Conservation (phyloP, 352 stramenopile species). For the Phytophthora pluvialis region DNA sequence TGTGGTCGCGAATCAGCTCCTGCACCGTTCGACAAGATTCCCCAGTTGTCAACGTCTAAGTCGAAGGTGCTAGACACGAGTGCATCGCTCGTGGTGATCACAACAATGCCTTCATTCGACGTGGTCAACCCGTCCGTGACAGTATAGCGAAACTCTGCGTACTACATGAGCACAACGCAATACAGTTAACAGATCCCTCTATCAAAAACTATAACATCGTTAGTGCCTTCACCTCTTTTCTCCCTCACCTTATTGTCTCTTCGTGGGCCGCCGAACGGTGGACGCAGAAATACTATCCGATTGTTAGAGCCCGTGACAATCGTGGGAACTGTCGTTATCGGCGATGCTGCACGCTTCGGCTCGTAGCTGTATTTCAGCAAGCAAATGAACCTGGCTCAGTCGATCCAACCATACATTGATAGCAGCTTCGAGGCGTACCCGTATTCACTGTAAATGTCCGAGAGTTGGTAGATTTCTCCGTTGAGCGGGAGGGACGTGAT, state of each 20-base stretch:
- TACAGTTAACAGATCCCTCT: neutral
- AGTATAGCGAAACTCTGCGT: slow-evolving; percentile 88
- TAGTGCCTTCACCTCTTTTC: neutral
- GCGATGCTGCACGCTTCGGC: slow-evolving; percentile 68
- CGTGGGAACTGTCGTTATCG: slow-evolving; percentile 63
- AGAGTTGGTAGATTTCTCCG: slow-evolving; percentile 90
- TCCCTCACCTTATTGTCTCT: slow-evolving; percentile 62
- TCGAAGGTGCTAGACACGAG: slow-evolving; percentile 90
- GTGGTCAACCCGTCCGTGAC: slow-evolving; percentile 71
- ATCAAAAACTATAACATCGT: too few species aligned
- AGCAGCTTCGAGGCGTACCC: slow-evolving; percentile 47
- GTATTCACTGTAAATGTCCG: slow-evolving; percentile 89
- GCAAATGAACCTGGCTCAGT: neutral
- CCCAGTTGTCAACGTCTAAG: slow-evolving; percentile 80
- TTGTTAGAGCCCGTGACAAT: slow-evolving; percentile 87
- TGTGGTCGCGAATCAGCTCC: slow-evolving; percentile 19
- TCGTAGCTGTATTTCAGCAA: slow-evolving; percentile 57
- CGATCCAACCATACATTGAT: neutral
- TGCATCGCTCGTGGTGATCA: slow-evolving; percentile 70
- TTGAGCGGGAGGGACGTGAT: slow-evolving; percentile 87
- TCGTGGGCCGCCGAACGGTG: slow-evolving; percentile 62
- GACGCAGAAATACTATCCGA: slow-evolving; percentile 83
- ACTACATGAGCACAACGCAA: slow-evolving; percentile 44
- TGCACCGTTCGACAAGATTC: slow-evolving; percentile 70
- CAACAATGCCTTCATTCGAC: slow-evolving; percentile 75